Percentiles rank a stretch among this genome's conserved stretches.
These are phyloP conservation scores for Berkeleyomyces rouxiae DNA, from an alignment of 2,329 filamentous ascomycete genomes.

Conservation along the genomic window DNA sequence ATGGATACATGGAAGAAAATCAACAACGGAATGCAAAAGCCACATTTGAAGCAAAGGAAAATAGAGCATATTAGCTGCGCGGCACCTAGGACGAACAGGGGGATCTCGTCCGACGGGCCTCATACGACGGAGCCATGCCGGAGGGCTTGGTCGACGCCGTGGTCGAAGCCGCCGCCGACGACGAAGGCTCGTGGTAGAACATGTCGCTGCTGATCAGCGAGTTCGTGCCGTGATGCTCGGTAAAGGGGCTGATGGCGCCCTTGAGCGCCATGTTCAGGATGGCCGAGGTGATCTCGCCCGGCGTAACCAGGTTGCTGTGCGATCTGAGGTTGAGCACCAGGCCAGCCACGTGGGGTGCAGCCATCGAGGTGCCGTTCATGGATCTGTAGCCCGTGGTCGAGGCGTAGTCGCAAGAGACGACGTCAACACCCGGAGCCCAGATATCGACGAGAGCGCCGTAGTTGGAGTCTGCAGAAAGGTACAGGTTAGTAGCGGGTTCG, in stretches of 20 bases:
- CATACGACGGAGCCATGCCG: too few relatives aligned
- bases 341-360: slow-evolving; percentile 16
- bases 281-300: slow-evolving; percentile 1
- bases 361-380: slow-evolving; percentile 36
- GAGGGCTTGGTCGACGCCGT: not conserved
- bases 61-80: not conserved
- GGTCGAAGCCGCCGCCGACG: not conserved
- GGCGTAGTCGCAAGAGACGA: slow-evolving; percentile 29
- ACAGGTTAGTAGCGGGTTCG: not conserved
- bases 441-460: slow-evolving; percentile 28
- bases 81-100: not conserved
- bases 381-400: slow-evolving; percentile 21
- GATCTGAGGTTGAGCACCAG: slow-evolving; percentile 11
- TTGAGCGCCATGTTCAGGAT: slow-evolving; percentile 2
- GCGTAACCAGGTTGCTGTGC: not conserved
- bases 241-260: slow-evolving; percentile 6
- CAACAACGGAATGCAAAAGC: not conserved
- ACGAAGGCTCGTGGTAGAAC: not conserved
- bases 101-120: not conserved
- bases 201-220: slow-evolving; percentile 7
- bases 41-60: not conserved
- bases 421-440: slow-evolving; percentile 27
- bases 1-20: not conserved
- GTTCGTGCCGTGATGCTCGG: not conserved
- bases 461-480: slow-evolving; percentile 24